phyloP scores from a whole-genome alignment of 164 flowering plant genomes.

The Vitis riparia region DNA sequence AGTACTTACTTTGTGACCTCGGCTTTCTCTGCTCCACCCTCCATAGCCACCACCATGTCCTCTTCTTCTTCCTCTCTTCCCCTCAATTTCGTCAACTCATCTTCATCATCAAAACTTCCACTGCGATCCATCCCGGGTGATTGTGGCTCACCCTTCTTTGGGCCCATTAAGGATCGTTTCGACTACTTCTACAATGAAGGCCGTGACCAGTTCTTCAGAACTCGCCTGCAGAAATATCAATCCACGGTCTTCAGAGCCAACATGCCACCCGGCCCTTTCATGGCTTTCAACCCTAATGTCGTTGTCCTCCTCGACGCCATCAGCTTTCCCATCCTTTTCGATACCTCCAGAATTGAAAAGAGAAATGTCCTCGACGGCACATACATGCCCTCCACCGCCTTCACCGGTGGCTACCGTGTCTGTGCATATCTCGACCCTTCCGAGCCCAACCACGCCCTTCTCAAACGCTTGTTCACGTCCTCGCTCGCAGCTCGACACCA shows the following conservation, averaged over 20 bases:
- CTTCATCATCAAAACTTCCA: too few relatives aligned
- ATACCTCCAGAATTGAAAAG: constrained; percentile 21
- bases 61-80: too few relatives aligned
- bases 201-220: constrained; percentile 16
- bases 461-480: constrained; percentile 10
- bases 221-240: constrained; percentile 13
- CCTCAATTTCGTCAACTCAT: too few relatives aligned
- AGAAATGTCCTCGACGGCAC: constrained; percentile 25
- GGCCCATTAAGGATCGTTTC: constrained; percentile 23
- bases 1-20: too few relatives aligned
- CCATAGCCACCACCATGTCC: too few relatives aligned
- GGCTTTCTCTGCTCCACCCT: too few relatives aligned
- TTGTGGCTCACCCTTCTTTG: constrained; percentile 24
- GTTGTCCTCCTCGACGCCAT: constrained; percentile 20
- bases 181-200: constrained; percentile 35
- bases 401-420: constrained; percentile 27
- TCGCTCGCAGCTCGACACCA: constrained; percentile 10
- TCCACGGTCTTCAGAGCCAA: constrained; percentile 31
- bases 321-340: constrained; percentile 27
- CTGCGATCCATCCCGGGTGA: constrained; percentile 20
- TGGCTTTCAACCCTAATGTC: constrained; percentile 20
- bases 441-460: constrained; percentile 20
- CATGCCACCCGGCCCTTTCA: constrained; percentile 30
- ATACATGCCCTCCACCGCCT: constrained; percentile 23
- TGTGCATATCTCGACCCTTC: constrained; percentile 28